Conservation (phyloP, 352 stramenopile species). For the Pythium biforme region DNA sequence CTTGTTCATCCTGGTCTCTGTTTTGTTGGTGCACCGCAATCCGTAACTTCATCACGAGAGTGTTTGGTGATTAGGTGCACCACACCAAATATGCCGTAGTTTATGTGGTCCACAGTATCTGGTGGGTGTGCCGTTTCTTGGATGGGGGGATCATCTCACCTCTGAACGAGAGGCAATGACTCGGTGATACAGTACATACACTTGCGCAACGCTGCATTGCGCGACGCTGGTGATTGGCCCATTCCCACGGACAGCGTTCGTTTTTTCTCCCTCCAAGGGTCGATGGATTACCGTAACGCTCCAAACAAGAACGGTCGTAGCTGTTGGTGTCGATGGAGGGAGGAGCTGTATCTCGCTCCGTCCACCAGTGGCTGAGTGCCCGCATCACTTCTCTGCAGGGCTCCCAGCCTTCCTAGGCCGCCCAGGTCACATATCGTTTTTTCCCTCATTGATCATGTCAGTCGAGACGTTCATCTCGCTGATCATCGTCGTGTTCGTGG, state of each 20-base stretch:
- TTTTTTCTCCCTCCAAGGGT: slow-evolving; percentile 2
- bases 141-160: background rate
- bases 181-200: background rate
- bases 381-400: background rate
- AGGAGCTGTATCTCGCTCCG: background rate
- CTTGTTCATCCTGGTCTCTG: slow-evolving; percentile 38
- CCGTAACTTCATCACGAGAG: background rate
- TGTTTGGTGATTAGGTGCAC: background rate
- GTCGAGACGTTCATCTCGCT: slow-evolving; percentile 49
- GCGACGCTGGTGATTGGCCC: background rate
- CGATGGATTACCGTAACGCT: slow-evolving; percentile 16
- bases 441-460: slow-evolving; percentile 29
- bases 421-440: background rate
- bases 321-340: background rate
- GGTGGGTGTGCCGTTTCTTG: background rate
- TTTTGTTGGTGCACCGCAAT: slow-evolving; percentile 3
- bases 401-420: no score
- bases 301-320: slow-evolving; percentile 22
- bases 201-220: background rate
- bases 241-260: background rate
- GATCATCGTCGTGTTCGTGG: slow-evolving; percentile 56
- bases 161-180: background rate
- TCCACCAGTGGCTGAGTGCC: background rate
- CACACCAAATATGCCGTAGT: background rate
- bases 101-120: background rate